These are phyloP conservation scores for Carpinus viminea DNA, from an alignment of 306 rosid species.

Conservation along the genomic window DNA sequence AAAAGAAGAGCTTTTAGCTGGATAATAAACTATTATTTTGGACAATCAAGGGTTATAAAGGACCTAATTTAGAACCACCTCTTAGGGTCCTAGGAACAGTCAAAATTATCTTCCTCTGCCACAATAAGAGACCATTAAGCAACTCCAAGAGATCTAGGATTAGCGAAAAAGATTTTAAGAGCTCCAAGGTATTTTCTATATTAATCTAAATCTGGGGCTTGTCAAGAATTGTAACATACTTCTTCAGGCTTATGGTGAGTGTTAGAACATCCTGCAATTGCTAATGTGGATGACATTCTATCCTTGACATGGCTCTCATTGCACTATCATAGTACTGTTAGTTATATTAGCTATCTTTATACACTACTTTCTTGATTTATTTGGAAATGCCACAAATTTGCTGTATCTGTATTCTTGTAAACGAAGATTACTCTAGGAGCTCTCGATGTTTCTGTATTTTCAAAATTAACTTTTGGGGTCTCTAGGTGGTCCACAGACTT, in stretches of 20 bases:
- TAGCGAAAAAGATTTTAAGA: not conserved
- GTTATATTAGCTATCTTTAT: not conserved
- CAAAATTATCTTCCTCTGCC: not conserved
- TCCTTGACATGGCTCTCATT: not conserved
- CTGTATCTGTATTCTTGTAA: not conserved
- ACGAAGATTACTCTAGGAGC: not conserved
- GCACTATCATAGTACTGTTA: not conserved
- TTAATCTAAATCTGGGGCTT: not conserved
- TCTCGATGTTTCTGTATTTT: no score
- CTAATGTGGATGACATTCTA: not conserved
- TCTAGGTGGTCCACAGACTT: conserved; percentile 7
- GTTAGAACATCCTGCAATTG: not conserved
- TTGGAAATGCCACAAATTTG: not conserved
- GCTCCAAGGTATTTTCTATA: not conserved
- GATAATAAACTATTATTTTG: no score
- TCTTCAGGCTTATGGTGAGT: not conserved
- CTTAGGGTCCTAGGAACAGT: not conserved
- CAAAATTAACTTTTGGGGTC: not conserved
- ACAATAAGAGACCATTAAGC: not conserved
- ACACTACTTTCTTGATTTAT: not conserved
- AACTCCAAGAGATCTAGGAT: no score
- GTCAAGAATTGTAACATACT: not conserved
- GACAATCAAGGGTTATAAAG: not conserved
- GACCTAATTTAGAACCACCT: not conserved
- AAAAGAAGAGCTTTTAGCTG: not conserved